Evolutionary conservation across 345 rosid genomes (phyloP), one percentile per base, ranked within the genome.

Genomic region (Bruguiera gymnorhiza): DNA sequence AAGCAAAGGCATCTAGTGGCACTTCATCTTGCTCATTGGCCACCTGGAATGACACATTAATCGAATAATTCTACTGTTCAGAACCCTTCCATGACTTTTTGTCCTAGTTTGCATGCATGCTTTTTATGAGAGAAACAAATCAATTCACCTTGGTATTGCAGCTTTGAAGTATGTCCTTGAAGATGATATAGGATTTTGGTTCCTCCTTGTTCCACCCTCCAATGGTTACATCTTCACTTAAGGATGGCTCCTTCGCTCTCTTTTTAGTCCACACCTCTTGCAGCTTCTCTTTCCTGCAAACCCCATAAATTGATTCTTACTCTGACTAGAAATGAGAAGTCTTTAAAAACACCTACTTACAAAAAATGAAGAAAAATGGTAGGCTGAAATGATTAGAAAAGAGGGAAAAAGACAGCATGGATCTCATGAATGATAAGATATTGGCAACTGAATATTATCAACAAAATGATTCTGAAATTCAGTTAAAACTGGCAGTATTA

Each of bases 161-260:
- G 78, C 65, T 81, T 52, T 76, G 73, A 72, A 84, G 82, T 53
- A 84, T 72, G 65, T 77, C 87, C 39, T 70, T 76, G 82, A 86
- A 84, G 83, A 79, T 80, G 73, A 86, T 78, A 75, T 71, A 80
- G 78, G 79, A 68, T 23, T 68, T 66, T 68, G 76, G 76, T 54
- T 61, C 43, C 57, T 61, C 43, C 57, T 70, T 68, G 32, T 64
- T 65, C 51, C 32, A 62, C 65, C 21, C 79, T 67, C 58, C 63
- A 43, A 63, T 46, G 59, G 73, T 46, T 23, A 16, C 64, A 67
- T 48, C 64, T 55, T 43, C 70, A 55, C 56, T 62, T 60, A 73
- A 51, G 26, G 59, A 63, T 66, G 78, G 70, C 4, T 67, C 72
- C 32, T 15, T 54, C 52, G 10, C 70, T 21, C 57, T 29, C 50